A percentile compares a stretch with the other conserved stretches of the same genome.
Conservation (phyloP, 805 yeast species). For the Hermanozyma aechmeae region DNA sequence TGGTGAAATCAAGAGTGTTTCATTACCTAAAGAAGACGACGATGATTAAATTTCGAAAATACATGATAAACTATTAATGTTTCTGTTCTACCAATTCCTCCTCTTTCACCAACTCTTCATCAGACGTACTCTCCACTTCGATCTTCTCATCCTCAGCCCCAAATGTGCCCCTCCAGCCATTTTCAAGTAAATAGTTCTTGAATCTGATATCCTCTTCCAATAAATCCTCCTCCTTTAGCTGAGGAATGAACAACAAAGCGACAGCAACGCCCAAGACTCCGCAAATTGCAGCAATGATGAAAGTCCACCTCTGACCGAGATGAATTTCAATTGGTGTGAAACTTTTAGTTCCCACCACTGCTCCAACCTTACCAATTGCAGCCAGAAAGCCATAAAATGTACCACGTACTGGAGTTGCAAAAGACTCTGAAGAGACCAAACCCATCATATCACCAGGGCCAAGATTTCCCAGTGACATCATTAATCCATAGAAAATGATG, state of each 20-base stretch:
- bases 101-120: no score
- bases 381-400: conserved; percentile 69
- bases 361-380: conserved; percentile 77
- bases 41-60: no score
- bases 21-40: no score
- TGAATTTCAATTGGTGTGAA: conserved; percentile 60
- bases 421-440: conserved; percentile 52
- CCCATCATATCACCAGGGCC: conserved; percentile 80
- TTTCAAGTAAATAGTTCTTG: conserved; percentile 44
- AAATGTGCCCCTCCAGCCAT: conserved; percentile 51
- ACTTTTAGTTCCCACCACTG: conserved; percentile 70
- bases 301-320: conserved; percentile 66
- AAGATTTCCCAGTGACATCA: conserved; percentile 61
- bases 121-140: background rate
- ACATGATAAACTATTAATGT: no score
- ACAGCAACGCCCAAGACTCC: conserved; percentile 57
- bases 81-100: no score
- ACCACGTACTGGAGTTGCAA: conserved; percentile 72
- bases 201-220: conserved; percentile 55
- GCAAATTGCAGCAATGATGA: conserved; percentile 67
- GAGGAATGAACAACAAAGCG: conserved; percentile 58
- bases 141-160: conserved; percentile 18
- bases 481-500: conserved; percentile 63
- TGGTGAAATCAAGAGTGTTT: no score
- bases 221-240: conserved; percentile 60